Percentiles rank a stretch among this genome's conserved stretches.
Evolutionary conservation across 257 asterid genomes (phyloP).

Genomic region (Ehretia macrophylla): DNA sequence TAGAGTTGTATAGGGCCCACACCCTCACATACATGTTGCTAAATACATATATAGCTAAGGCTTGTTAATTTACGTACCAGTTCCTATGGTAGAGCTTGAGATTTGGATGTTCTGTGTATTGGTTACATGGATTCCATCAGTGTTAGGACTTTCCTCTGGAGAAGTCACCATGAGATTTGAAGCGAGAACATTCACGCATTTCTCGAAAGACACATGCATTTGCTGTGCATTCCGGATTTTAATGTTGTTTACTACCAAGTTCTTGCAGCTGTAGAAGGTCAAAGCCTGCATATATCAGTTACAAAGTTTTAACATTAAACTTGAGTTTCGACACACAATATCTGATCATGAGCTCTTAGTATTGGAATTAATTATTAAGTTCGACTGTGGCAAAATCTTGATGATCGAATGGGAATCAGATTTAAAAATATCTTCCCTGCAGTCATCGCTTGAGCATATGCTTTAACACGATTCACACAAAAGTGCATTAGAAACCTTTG

Average conservation of each 20-base stretch:
- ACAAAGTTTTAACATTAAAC: background rate
- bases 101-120: constrained; percentile 47
- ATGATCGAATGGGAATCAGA: too few relatives aligned
- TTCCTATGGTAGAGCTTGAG: constrained; percentile 43
- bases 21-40: too few relatives aligned
- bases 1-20: too few relatives aligned
- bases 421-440: too few relatives aligned
- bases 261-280: constrained; percentile 54
- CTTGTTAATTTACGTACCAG: constrained; percentile 35
- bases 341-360: too few relatives aligned
- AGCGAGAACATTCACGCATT: constrained; percentile 40
- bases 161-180: constrained; percentile 44
- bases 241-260: constrained; percentile 44
- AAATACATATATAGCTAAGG: too few relatives aligned
- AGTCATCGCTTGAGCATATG: too few relatives aligned
- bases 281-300: constrained; percentile 47
- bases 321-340: too few relatives aligned
- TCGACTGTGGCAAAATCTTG: too few relatives aligned
- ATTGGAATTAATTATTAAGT: too few relatives aligned
- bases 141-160: constrained; percentile 69
- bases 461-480: too few relatives aligned
- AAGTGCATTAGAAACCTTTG: too few relatives aligned
- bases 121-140: constrained; percentile 80
- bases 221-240: constrained; percentile 58
- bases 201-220: constrained; percentile 56